These are phyloP conservation scores for Penicillium glabrum DNA, from an alignment of 2,329 filamentous ascomycete species.

Conservation along the genomic window DNA sequence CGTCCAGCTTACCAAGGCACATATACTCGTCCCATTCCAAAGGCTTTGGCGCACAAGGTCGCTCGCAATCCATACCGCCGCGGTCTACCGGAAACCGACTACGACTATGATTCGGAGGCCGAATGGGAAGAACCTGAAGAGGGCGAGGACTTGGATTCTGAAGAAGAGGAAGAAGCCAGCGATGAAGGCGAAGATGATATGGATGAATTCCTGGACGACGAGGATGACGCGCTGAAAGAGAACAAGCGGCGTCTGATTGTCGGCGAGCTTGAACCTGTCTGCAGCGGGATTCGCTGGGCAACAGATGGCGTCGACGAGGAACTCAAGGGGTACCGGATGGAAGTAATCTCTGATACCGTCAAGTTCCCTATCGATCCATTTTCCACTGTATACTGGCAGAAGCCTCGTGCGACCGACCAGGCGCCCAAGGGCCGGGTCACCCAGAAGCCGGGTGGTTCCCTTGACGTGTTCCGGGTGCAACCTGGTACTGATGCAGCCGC, in stretches of 20 bases:
- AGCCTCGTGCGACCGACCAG: slow-evolving; percentile 28
- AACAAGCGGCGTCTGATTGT: slow-evolving; percentile 59
- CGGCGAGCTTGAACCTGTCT: slow-evolving; percentile 72
- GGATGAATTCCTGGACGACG: slow-evolving; percentile 87
- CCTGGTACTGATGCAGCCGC: slow-evolving; percentile 6
- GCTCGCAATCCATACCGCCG: slow-evolving; percentile 56
- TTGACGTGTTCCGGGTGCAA: slow-evolving; percentile 24
- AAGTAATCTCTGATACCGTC: slow-evolving; percentile 63
- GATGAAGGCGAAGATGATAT: slow-evolving; percentile 77
- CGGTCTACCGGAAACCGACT: slow-evolving; percentile 56
- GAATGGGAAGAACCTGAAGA: slow-evolving; percentile 70
- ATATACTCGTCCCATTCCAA: slow-evolving; percentile 52
- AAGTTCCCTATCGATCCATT: slow-evolving; percentile 77
- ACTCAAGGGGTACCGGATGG: slow-evolving; percentile 67
- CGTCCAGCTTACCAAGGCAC: slow-evolving; percentile 64
- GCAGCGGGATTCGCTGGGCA: slow-evolving; percentile 83
- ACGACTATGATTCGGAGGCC: slow-evolving; percentile 66
- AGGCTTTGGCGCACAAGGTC: slow-evolving; percentile 44
- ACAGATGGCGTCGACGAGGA: slow-evolving; percentile 49
- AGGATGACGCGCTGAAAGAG: slow-evolving; percentile 64
- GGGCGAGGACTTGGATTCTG: slow-evolving; percentile 67
- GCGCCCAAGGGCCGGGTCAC: slow-evolving; percentile 14
- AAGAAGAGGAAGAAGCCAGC: slow-evolving; percentile 62
- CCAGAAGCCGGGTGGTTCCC: slow-evolving; percentile 3
- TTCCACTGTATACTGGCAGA: slow-evolving; percentile 74